Percentiles rank a stretch among this genome's conserved stretches.
These are phyloP conservation scores for Pleurotus pulmonarius DNA, from an alignment of 768 basidiomycete species.

Conservation along the genomic window DNA sequence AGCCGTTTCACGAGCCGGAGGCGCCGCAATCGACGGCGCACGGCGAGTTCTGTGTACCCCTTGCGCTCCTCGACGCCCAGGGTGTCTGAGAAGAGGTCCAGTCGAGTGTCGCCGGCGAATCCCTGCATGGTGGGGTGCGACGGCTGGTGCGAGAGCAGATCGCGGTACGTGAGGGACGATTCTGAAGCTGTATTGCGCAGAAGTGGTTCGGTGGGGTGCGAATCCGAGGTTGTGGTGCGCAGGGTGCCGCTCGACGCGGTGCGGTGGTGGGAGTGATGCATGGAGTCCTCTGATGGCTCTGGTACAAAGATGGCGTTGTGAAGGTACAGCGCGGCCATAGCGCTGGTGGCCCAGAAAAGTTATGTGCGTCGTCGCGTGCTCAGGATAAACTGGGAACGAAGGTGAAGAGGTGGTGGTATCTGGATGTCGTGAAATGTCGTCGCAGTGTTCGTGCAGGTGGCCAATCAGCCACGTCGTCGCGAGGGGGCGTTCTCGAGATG, in stretches of 20 bases:
- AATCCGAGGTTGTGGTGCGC: slow-evolving; percentile 32
- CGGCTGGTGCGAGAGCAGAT: slow-evolving; percentile 29
- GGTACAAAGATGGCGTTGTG: slow-evolving; percentile 50
- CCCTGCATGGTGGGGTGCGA: slow-evolving; percentile 19
- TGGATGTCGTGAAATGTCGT: too few species aligned
- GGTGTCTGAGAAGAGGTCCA: slow-evolving; percentile 23
- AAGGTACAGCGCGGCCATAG: slow-evolving; percentile 59
- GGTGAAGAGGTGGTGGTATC: too few species aligned
- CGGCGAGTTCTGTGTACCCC: slow-evolving; percentile 17
- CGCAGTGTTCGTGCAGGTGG: too few species aligned
- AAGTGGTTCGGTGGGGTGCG: slow-evolving; percentile 41
- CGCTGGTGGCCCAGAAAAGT: slow-evolving; percentile 17
- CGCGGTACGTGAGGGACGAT: slow-evolving; percentile 25
- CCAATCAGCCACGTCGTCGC: too few species aligned
- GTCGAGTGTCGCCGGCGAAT: slow-evolving; percentile 15
- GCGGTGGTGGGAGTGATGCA: slow-evolving; percentile 16
- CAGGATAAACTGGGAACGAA: too few species aligned
- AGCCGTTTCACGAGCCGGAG: slow-evolving; percentile 22
- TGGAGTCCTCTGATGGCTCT: slow-evolving; percentile 22
- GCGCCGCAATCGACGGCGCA: slow-evolving; percentile 24
- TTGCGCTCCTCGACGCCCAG: slow-evolving; percentile 24
- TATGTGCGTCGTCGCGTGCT: slow-evolving; percentile 9
- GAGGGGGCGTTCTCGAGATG: too few species aligned
- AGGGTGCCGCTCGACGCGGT: slow-evolving; percentile 21
- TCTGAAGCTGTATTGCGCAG: slow-evolving; percentile 27